Percentiles rank a stretch among this genome's conserved stretches.
phyloP scores from a whole-genome alignment of 2,329 filamentous ascomycete species.

The Microdochium nivale region DNA sequence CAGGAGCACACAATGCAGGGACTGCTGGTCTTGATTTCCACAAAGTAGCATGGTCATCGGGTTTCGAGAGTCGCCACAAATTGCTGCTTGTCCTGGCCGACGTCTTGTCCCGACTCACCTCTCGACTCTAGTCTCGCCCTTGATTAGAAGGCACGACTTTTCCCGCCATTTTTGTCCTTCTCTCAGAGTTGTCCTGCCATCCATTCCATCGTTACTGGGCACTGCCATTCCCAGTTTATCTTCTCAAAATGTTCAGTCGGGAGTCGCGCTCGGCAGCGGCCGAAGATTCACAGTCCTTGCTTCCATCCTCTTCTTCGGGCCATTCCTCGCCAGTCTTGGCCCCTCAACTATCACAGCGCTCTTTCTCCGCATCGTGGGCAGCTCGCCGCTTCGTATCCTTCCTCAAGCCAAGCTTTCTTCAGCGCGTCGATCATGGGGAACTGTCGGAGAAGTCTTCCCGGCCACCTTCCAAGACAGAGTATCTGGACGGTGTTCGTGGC shows the following conservation, averaged over 20 bases:
- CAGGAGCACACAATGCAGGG: too few relatives aligned
- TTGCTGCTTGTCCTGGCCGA: too few relatives aligned
- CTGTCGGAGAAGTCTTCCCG: conserved; percentile 9
- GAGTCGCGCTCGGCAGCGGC: background rate
- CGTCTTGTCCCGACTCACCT: too few relatives aligned
- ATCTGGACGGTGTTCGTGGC: conserved; percentile 30
- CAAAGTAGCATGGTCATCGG: too few relatives aligned
- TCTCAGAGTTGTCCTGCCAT: background rate
- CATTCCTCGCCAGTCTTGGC: background rate
- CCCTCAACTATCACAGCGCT: background rate
- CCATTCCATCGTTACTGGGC: background rate
- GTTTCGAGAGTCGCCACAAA: too few relatives aligned
- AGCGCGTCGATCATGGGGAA: conserved; percentile 1
- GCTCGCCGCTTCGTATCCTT: conserved; percentile 11
- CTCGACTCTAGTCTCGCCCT: too few relatives aligned
- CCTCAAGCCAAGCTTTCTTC: conserved; percentile 18
- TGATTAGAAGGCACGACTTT: too few relatives aligned
- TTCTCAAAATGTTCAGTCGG: background rate
- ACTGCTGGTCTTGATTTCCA: too few relatives aligned
- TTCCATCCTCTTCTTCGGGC: background rate
- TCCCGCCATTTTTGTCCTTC: background rate
- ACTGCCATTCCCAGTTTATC: background rate
- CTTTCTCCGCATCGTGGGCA: conserved; percentile 7
- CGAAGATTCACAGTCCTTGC: background rate
- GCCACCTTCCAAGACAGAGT: conserved; percentile 19